Conservation (phyloP, 441 rosid genomes). For the Hypseocharis bilobata region DNA sequence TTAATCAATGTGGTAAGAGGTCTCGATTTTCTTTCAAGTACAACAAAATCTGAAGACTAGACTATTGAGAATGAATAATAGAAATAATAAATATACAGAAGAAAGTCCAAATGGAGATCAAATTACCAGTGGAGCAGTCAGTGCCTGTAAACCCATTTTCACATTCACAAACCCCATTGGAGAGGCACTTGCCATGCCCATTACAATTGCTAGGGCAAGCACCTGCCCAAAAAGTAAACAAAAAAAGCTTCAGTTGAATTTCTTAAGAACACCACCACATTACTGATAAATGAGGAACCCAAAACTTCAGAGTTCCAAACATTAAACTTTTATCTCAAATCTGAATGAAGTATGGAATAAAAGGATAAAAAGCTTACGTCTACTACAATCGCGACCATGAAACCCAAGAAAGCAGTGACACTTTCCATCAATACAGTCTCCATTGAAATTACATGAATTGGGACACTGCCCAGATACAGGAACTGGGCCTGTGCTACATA, state of each 20-base stretch:
- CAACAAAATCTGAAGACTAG: too few relatives aligned
- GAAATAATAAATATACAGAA: not conserved
- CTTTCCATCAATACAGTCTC: constrained; percentile 79
- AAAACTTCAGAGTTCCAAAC: not conserved
- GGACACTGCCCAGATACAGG: constrained; percentile 69
- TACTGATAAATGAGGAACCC: not conserved
- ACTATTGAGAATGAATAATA: too few relatives aligned
- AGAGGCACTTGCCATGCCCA: constrained; percentile 67
- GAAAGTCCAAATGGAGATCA: not conserved
- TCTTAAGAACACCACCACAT: not conserved
- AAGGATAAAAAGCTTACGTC: constrained; percentile 45
- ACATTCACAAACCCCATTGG: constrained; percentile 66
- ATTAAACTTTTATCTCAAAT: not conserved
- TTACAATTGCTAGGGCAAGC: constrained; percentile 77
- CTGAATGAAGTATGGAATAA: not conserved
- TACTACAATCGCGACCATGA: constrained; percentile 78
- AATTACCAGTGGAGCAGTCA: constrained; percentile 6
- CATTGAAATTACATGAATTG: constrained; percentile 67
- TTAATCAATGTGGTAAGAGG: too few relatives aligned
- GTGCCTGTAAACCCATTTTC: constrained; percentile 26
- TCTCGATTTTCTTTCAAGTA: too few relatives aligned
- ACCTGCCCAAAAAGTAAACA: constrained; percentile 32
- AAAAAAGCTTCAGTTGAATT: not conserved
- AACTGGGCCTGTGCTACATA: constrained; percentile 46
- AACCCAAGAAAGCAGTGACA: constrained; percentile 85